A percentile compares a stretch with the other conserved stretches of the same genome.
Conservation (phyloP, 768 basidiomycete species). For the Filobasidium wieringae region DNA sequence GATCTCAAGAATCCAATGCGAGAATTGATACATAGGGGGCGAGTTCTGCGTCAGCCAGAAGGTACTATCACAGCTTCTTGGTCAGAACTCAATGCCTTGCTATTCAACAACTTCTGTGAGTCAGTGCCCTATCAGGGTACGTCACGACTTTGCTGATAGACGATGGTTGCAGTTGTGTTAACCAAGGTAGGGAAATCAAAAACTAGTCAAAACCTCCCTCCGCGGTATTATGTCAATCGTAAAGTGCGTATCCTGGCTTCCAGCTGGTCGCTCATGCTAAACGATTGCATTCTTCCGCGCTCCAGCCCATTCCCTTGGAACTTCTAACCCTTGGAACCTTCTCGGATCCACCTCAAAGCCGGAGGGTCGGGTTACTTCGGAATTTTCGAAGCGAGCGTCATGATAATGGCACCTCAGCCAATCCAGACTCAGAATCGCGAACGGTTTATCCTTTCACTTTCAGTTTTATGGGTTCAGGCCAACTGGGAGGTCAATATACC, state of each 20-base stretch:
- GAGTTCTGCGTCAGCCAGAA: constrained; percentile 74
- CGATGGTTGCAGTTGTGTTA: constrained; percentile 56
- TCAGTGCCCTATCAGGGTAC: no score
- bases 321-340: constrained; percentile 75
- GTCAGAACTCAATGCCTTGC: constrained; percentile 75
- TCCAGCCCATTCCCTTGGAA: constrained; percentile 82
- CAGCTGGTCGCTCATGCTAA: background rate
- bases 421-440: constrained; percentile 49
- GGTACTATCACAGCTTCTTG: constrained; percentile 68
- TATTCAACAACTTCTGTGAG: constrained; percentile 92
- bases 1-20: constrained; percentile 74
- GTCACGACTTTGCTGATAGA: constrained; percentile 16
- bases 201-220: constrained; percentile 47
- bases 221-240: constrained; percentile 67
- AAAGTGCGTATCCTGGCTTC: constrained; percentile 46
- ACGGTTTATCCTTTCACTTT: constrained; percentile 78
- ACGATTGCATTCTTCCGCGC: background rate
- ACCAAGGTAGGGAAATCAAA: constrained; percentile 49
- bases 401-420: constrained; percentile 35
- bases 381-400: constrained; percentile 43
- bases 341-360: constrained; percentile 63
- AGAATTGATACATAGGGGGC: constrained; percentile 70
- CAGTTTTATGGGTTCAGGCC: constrained; percentile 70
- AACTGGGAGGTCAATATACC: constrained; percentile 63
- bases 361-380: constrained; percentile 60